phyloP scores from a whole-genome alignment of 352 stramenopile genomes.

The Sclerospora graminicola region DNA sequence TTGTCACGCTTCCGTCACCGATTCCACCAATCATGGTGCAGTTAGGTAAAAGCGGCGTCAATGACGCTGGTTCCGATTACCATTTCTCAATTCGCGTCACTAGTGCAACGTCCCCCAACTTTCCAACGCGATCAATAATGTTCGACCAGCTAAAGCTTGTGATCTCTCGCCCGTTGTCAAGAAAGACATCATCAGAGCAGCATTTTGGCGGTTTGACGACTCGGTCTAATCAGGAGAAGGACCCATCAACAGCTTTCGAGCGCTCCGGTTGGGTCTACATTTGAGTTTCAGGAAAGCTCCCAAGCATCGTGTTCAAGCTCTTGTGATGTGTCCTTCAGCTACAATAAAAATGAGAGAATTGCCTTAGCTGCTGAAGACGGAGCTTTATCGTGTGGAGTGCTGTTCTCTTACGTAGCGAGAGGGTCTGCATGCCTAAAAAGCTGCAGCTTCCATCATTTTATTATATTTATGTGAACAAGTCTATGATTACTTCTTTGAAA shows the following conservation, averaged over 20 bases:
- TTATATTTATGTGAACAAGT: conserved; percentile 26
- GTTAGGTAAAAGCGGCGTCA: conserved; percentile 3
- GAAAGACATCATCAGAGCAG: conserved; percentile 30
- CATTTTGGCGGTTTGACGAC: conserved; percentile 17
- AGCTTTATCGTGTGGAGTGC: no score
- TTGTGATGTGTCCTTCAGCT: no score
- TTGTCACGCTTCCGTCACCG: conserved; percentile 4
- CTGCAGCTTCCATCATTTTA: neutral
- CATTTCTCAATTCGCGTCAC: conserved; percentile 38
- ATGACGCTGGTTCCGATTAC: neutral
- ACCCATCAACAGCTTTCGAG: conserved; percentile 65
- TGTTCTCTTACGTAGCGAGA: no score
- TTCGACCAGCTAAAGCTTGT: conserved; percentile 70
- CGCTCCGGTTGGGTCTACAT: conserved; percentile 70
- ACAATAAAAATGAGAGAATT: conserved; percentile 3
- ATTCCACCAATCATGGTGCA: conserved; percentile 21
- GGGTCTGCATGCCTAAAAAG: neutral
- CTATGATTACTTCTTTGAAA: conserved; percentile 14
- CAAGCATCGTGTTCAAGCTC: neutral
- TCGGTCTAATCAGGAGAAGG: conserved; percentile 31
- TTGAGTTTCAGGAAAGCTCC: conserved; percentile 12
- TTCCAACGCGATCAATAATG: conserved; percentile 20
- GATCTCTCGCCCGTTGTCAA: conserved; percentile 23
- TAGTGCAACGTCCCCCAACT: neutral
- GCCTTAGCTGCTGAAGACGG: no score